A percentile compares a stretch with the other conserved stretches of the same genome.
Conservation (phyloP, 1,284 basidiomycete genomes). For the Heterobasidion parviporum region DNA sequence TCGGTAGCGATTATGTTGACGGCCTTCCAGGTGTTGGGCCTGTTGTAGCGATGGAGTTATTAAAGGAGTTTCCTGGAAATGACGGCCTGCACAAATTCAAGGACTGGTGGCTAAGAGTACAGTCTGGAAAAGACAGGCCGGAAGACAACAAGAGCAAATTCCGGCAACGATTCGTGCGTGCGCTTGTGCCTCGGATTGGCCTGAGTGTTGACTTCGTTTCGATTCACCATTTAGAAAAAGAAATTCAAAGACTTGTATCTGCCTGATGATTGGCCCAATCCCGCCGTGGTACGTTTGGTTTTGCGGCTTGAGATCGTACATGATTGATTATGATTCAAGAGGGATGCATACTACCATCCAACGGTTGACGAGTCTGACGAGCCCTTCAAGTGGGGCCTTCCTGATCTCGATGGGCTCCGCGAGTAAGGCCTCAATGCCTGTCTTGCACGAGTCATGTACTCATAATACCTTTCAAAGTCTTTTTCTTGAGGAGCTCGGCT, state of each 20-base stretch:
- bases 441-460: background rate
- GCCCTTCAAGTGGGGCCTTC: slow-evolving; percentile 94
- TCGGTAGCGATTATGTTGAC: slow-evolving; percentile 97
- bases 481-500: slow-evolving; percentile 79
- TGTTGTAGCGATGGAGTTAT: slow-evolving; percentile 92
- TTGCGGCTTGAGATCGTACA: background rate
- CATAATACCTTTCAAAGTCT: slow-evolving; percentile 45
- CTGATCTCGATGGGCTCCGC: slow-evolving; percentile 87
- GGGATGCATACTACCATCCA: slow-evolving; percentile 90
- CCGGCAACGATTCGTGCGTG: slow-evolving; percentile 76
- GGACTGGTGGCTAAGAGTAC: slow-evolving; percentile 95
- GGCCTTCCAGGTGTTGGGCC: slow-evolving; percentile 93
- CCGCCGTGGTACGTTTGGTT: slow-evolving; percentile 58
- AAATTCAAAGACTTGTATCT: slow-evolving; percentile 82
- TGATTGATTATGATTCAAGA: slow-evolving; percentile 32
- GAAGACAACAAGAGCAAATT: slow-evolving; percentile 72
- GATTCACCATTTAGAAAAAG: slow-evolving; percentile 62
- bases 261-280: slow-evolving; percentile 85
- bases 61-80: slow-evolving; percentile 84
- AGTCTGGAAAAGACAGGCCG: slow-evolving; percentile 76
- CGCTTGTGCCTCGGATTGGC: background rate
- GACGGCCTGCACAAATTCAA: slow-evolving; percentile 82
- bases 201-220: background rate
- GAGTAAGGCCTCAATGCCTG: slow-evolving; percentile 40
- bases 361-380: slow-evolving; percentile 88